Evolutionary conservation across 2,329 filamentous ascomycete genomes (phyloP).

Genomic region (Dothideomycetes sp.): DNA sequence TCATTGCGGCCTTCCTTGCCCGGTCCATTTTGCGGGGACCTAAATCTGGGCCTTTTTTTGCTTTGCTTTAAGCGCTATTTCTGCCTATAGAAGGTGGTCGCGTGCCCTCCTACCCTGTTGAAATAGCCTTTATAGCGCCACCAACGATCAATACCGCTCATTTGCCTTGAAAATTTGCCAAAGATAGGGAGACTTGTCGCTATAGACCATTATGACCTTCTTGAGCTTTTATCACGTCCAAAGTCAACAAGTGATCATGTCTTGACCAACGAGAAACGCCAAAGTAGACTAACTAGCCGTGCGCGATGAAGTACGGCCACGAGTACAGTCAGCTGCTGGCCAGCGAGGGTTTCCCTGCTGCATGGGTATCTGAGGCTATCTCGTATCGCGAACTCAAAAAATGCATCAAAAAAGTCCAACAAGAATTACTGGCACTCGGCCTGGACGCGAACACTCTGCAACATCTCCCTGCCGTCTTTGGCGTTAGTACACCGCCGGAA

Average conservation of each 20-base stretch:
- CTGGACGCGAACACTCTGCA: slow-evolving; percentile 61
- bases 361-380: slow-evolving; percentile 63
- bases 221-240: too few relatives aligned
- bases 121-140: too few relatives aligned
- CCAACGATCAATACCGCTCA: too few relatives aligned
- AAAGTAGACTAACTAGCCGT: neutral
- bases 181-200: too few relatives aligned
- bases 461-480: slow-evolving; percentile 43
- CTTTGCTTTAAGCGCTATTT: too few relatives aligned
- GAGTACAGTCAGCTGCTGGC: slow-evolving; percentile 61
- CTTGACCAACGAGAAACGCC: neutral
- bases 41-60: too few relatives aligned
- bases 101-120: neutral
- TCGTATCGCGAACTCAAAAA: slow-evolving; percentile 82
- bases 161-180: too few relatives aligned
- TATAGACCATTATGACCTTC: too few relatives aligned
- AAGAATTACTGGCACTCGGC: slow-evolving; percentile 59
- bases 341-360: slow-evolving; percentile 62
- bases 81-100: neutral
- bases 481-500: slow-evolving; percentile 13
- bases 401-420: slow-evolving; percentile 69
- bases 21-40: neutral
- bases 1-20: too few relatives aligned
- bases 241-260: too few relatives aligned
- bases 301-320: slow-evolving; percentile 84